Conservation (phyloP, 805 yeast species). For the Candida sphagnicola region DNA sequence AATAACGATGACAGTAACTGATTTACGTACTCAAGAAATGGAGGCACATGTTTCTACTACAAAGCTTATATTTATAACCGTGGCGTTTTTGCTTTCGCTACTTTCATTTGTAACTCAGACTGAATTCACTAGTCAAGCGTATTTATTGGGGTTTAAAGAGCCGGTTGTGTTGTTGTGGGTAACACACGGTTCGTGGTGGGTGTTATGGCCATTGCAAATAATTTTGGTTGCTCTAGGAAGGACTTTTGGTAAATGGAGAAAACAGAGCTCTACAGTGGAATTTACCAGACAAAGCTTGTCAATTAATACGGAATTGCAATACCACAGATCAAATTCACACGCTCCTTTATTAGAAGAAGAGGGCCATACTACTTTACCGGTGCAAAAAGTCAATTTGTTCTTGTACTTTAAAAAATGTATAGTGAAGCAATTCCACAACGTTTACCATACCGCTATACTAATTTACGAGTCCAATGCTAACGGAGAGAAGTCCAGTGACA, state of each 20-base stretch:
- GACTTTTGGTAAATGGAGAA: slow-evolving; percentile 26
- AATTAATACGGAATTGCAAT: slow-evolving; percentile 11
- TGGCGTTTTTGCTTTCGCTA: slow-evolving; percentile 32
- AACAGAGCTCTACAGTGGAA: slow-evolving; percentile 11
- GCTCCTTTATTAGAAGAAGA: slow-evolving; percentile 14
- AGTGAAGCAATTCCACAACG: slow-evolving; percentile 41
- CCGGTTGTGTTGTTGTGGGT: slow-evolving; percentile 63
- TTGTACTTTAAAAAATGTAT: slow-evolving; percentile 32
- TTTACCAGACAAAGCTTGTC: neutral
- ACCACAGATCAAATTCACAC: slow-evolving; percentile 20
- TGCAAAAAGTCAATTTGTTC: slow-evolving; percentile 11
- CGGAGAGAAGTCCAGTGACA: slow-evolving; percentile 27
- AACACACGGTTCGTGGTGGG: slow-evolving; percentile 78
- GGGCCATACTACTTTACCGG: slow-evolving; percentile 1
- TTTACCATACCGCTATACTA: slow-evolving; percentile 40
- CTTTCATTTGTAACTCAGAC: slow-evolving; percentile 74
- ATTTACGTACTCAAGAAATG: slow-evolving; percentile 20
- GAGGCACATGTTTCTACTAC: slow-evolving; percentile 26
- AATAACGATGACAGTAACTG: slow-evolving; percentile 30
- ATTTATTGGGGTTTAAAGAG: slow-evolving; percentile 55
- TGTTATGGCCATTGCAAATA: slow-evolving; percentile 69
- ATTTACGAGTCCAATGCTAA: slow-evolving; percentile 40
- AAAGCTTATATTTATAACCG: slow-evolving; percentile 32
- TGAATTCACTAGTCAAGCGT: slow-evolving; percentile 70
- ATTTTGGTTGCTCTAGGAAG: slow-evolving; percentile 44